These are phyloP conservation scores for Beta macrorhiza DNA, from an alignment of 179 eudicot species.

Conservation along the genomic window DNA sequence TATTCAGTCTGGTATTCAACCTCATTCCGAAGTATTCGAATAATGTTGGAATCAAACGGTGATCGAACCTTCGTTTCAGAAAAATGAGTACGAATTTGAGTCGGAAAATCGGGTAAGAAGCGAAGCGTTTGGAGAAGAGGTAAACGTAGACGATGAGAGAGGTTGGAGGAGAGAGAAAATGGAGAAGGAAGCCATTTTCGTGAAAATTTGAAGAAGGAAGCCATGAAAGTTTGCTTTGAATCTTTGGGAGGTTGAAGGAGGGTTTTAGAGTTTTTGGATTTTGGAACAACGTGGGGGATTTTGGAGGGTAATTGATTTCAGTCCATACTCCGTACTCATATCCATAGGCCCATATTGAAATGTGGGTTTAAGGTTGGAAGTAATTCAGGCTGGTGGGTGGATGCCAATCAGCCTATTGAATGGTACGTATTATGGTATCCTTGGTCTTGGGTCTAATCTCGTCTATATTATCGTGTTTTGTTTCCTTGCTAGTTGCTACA, in stretches of 20 bases:
- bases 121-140: conserved; percentile 5
- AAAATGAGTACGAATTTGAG: conserved; percentile 24
- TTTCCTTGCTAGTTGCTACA: too few relatives aligned
- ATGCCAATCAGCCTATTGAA: too few relatives aligned
- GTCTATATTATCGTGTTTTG: too few relatives aligned
- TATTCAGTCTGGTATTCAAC: conserved; percentile 42
- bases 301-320: background rate
- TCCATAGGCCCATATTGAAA: background rate
- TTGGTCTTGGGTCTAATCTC: too few relatives aligned
- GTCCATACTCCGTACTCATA: background rate
- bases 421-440: too few relatives aligned
- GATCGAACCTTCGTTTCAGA: conserved; percentile 32
- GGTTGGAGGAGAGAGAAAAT: conserved; percentile 11
- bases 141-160: background rate
- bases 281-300: too few relatives aligned
- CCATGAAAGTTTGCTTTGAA: conserved; percentile 22
- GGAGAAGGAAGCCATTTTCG: conserved; percentile 23
- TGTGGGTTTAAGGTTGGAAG: background rate
- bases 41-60: conserved; percentile 48
- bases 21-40: conserved; percentile 49
- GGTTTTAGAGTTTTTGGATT: conserved; percentile 17
- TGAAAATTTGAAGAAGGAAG: conserved; percentile 31
- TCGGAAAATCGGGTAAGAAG: background rate
- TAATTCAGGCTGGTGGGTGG: too few relatives aligned
- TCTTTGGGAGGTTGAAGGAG: conserved; percentile 17